Conservation (phyloP, 306 rosid genomes). For the Chamaecrista fasciculata region DNA sequence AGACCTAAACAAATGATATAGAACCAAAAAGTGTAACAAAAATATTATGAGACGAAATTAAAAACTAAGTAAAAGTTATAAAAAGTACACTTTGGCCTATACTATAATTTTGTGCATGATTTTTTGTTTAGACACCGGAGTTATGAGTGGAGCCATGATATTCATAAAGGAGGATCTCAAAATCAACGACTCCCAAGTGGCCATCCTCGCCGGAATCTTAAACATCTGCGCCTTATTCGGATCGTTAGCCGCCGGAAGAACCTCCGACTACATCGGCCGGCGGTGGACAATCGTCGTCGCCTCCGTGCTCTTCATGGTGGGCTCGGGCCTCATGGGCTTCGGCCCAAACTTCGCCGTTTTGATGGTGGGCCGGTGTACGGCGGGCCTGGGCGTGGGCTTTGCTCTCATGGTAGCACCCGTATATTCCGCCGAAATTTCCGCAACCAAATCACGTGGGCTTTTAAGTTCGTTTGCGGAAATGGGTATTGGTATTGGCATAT, state of each 20-base stretch:
- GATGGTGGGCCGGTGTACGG: conserved; percentile 60
- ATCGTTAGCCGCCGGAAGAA: conserved; percentile 63
- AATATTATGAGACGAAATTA: too few species aligned
- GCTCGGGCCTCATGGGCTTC: conserved; percentile 75
- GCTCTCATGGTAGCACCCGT: conserved; percentile 86
- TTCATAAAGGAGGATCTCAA: conserved; percentile 75
- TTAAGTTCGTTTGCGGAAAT: conserved; percentile 69
- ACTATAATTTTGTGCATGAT: background rate
- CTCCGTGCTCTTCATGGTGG: conserved; percentile 53
- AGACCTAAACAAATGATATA: too few species aligned
- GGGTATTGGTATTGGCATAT: conserved; percentile 74
- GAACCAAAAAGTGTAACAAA: too few species aligned
- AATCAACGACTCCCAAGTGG: conserved; percentile 57
- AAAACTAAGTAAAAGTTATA: too few species aligned
- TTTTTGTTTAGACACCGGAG: conserved; percentile 63
- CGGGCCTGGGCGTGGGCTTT: conserved; percentile 83
- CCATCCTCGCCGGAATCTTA: conserved; percentile 69
- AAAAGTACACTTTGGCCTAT: too few species aligned
- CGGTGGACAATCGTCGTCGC: conserved; percentile 67
- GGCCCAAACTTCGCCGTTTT: conserved; percentile 61
- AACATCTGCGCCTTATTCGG: conserved; percentile 73
- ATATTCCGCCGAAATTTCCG: conserved; percentile 81
- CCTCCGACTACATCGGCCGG: conserved; percentile 75
- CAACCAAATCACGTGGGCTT: conserved; percentile 52
- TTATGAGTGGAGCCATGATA: conserved; percentile 90